Percentiles rank a stretch among this genome's conserved stretches.
Evolutionary conservation across 2,329 filamentous ascomycete genomes (phyloP).

Genomic region (Scedosporium minutisporum): DNA sequence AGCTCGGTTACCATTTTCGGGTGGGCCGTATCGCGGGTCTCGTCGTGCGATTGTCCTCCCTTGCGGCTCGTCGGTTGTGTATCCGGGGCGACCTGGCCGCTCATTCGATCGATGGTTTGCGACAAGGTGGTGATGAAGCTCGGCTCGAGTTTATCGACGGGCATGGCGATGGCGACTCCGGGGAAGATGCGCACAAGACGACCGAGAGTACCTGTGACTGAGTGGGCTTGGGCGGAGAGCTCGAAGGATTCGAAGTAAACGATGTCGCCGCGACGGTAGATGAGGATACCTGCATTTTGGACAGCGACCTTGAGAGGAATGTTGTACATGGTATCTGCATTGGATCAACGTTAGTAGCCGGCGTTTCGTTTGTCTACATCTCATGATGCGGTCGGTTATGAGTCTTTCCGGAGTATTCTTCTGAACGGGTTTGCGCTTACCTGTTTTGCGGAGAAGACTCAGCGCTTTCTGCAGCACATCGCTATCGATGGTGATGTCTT

Average conservation of each 20-base stretch:
- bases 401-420: neutral
- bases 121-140: slow-evolving; percentile 15
- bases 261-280: slow-evolving; percentile 11
- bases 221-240: slow-evolving; percentile 17
- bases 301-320: slow-evolving; percentile 19
- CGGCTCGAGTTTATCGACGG: slow-evolving; percentile 7
- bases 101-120: slow-evolving; percentile 19
- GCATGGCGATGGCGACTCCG: slow-evolving; percentile 13
- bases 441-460: neutral
- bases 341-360: neutral
- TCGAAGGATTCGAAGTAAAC: slow-evolving; percentile 24
- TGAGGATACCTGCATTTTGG: slow-evolving; percentile 26
- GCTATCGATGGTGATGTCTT: neutral
- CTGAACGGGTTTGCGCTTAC: neutral
- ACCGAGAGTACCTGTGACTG: slow-evolving; percentile 17
- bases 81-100: slow-evolving; percentile 13
- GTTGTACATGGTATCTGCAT: slow-evolving; percentile 6
- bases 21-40: slow-evolving; percentile 37
- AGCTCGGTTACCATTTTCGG: slow-evolving; percentile 44
- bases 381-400: neutral
- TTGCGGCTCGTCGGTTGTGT: slow-evolving; percentile 23
- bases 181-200: slow-evolving; percentile 21
- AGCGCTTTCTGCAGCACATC: neutral
- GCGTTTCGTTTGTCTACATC: neutral
- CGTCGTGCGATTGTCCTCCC: slow-evolving; percentile 21